These are phyloP conservation scores for Citrus sp. DNA, from an alignment of 345 rosid species.

Conservation along the genomic window DNA sequence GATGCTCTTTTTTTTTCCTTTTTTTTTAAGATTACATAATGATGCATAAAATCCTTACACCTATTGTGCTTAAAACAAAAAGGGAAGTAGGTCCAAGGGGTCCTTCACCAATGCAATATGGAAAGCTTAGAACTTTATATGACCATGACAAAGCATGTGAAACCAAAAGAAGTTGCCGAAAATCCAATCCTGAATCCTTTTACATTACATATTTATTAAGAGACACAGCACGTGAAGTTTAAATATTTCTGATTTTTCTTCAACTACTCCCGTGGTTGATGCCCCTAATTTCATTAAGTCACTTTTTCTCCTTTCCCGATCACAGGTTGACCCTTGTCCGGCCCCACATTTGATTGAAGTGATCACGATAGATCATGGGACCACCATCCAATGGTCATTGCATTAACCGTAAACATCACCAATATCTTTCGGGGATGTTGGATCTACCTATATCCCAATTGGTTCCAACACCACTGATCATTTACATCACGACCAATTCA, in stretches of 20 bases:
- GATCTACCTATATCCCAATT: neutral
- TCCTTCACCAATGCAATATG: too few relatives aligned
- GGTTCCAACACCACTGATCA: too few relatives aligned
- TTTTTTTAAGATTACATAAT: too few relatives aligned
- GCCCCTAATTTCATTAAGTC: neutral
- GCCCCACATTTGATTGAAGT: neutral
- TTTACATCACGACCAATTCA: neutral
- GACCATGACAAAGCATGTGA: constrained; percentile 12
- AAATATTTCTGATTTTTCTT: neutral
- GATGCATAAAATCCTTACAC: too few relatives aligned
- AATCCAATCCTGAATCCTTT: neutral
- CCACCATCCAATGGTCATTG: neutral
- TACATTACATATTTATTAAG: neutral
- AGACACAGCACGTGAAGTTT: constrained; percentile 25
- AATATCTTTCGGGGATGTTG: neutral
- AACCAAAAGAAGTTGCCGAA: neutral
- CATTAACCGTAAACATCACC: too few relatives aligned
- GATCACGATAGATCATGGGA: neutral
- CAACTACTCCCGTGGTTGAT: neutral
- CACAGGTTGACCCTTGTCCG: neutral
- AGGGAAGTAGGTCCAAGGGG: neutral
- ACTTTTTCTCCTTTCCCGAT: too few relatives aligned
- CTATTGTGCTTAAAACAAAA: too few relatives aligned
- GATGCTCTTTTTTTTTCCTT: too few relatives aligned
- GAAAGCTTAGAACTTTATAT: too few relatives aligned